These are phyloP conservation scores for Ophiostoma tasmaniense DNA, from an alignment of 2,329 filamentous ascomycete genomes.

Conservation along the genomic window DNA sequence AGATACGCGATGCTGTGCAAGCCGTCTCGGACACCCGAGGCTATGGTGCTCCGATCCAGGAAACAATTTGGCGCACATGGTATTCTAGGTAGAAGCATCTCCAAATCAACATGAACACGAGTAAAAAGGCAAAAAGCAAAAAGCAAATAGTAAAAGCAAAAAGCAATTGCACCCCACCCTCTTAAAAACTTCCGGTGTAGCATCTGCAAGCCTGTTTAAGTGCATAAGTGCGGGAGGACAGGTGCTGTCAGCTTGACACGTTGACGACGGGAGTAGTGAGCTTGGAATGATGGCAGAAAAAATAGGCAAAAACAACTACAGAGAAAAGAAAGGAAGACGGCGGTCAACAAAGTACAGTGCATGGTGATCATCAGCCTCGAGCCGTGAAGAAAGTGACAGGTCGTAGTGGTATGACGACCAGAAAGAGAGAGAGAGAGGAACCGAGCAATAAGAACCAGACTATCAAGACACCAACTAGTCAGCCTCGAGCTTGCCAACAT, in stretches of 20 bases:
- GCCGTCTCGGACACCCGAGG: neutral
- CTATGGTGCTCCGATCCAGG: neutral
- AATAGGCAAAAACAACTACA: neutral
- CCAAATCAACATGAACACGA: no score
- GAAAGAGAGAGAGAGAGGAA: neutral
- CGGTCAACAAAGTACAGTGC: neutral
- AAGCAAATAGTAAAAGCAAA: no score
- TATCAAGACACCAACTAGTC: neutral
- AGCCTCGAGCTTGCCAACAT: neutral
- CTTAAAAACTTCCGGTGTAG: neutral
- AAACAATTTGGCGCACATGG: no score
- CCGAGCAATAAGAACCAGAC: no score
- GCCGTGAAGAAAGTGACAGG: neutral
- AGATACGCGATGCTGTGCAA: conserved; percentile 6
- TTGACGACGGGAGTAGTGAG: neutral
- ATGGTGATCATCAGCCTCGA: neutral
- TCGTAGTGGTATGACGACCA: neutral
- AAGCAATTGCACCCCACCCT: neutral
- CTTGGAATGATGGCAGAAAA: neutral
- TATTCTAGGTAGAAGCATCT: no score
- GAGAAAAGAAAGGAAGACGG: neutral
- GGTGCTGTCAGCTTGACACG: neutral
- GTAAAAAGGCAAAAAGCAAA: no score
- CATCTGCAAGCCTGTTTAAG: conserved; percentile 1
- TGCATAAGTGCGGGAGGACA: neutral